Percentiles rank a stretch among this genome's conserved stretches.
Evolutionary conservation across 1,139 yeast species (phyloP).

Genomic region (Pichia sp.): DNA sequence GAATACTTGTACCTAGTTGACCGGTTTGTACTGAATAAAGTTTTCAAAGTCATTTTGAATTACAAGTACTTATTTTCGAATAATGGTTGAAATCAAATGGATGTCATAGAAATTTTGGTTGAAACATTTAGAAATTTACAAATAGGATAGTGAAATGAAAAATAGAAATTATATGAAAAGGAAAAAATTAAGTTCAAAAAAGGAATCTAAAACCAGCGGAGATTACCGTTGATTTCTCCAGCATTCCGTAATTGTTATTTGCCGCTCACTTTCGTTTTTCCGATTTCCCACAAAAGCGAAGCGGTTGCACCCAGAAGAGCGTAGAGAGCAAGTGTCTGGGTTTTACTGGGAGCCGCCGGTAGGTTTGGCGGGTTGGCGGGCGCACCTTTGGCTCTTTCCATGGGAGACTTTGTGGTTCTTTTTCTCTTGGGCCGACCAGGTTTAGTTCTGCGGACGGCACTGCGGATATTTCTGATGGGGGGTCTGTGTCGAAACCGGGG

Average conservation of each 20-base stretch:
- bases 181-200: not conserved
- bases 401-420: not conserved
- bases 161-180: not conserved
- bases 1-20: conserved; percentile 8
- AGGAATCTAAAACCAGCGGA: not conserved
- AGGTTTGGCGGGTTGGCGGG: not conserved
- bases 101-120: too few relatives aligned
- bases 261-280: not conserved
- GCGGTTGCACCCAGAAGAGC: not conserved
- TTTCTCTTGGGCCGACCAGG: not conserved
- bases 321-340: not conserved
- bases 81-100: too few relatives aligned
- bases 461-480: not conserved
- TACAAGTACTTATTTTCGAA: not conserved
- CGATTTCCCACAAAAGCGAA: not conserved
- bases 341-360: not conserved
- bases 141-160: not conserved
- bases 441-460: not conserved
- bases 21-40: conserved; percentile 6
- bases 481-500: not conserved
- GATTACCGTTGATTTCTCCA: not conserved
- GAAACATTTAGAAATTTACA: too few relatives aligned
- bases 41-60: conserved; percentile 2
- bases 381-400: not conserved
- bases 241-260: not conserved